Conservation (phyloP, 148 eudicot species). For the Persicaria tinctoria region DNA sequence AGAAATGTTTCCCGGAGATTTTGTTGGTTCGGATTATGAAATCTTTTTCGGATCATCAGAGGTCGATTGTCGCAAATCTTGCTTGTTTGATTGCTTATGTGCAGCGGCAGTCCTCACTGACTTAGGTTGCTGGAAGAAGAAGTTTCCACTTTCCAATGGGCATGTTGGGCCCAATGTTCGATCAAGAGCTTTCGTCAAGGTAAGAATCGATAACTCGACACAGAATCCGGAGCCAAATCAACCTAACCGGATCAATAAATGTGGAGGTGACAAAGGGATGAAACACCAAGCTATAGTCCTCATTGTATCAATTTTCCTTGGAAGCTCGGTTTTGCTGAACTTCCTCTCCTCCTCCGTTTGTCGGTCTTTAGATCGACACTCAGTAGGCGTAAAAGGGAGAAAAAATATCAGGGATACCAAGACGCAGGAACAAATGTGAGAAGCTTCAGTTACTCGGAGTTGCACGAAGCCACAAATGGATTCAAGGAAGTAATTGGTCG, state of each 20-base stretch:
- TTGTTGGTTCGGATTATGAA: conserved; percentile 24
- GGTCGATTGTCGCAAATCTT: conserved; percentile 22
- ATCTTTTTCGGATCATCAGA: not conserved
- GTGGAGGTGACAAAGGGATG: too few relatives aligned
- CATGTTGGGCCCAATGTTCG: not conserved
- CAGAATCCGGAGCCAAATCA: not conserved
- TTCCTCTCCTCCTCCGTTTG: too few relatives aligned
- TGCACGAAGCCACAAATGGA: conserved; percentile 18
- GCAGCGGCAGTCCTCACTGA: conserved; percentile 21
- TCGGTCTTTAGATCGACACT: too few relatives aligned
- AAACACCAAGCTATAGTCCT: not conserved
- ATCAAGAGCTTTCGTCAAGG: conserved; percentile 20
- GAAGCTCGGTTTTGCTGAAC: too few relatives aligned
- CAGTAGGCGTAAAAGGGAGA: too few relatives aligned
- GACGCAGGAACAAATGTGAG: conserved; percentile 11
- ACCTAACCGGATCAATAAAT: not conserved
- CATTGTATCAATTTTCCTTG: conserved; percentile 10
- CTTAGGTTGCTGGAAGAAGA: conserved; percentile 25
- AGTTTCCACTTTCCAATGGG: conserved; percentile 23
- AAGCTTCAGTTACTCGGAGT: conserved; percentile 23
- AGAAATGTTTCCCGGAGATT: conserved; percentile 19
- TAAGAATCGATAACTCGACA: not conserved
- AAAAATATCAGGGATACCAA: too few relatives aligned
- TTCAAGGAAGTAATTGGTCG: conserved; percentile 26
- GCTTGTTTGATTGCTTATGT: conserved; percentile 47